Conservation (phyloP, 106 monocot genomes). For the Dioscorea dumetorum region DNA sequence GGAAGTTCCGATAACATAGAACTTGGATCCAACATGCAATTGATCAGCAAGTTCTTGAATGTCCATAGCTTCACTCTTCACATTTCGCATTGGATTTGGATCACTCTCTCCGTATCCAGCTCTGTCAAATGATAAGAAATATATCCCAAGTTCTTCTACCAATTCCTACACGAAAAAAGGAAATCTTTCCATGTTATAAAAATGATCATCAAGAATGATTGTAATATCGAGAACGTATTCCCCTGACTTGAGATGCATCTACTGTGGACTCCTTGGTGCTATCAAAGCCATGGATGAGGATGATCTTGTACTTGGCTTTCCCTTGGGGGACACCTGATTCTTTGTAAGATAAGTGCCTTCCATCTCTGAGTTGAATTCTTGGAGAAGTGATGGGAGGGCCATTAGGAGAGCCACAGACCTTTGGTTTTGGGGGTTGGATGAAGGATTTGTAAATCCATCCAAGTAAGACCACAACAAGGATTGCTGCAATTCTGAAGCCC, state of each 20-base stretch:
- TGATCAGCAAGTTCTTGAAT: constrained; percentile 44
- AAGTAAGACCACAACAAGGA: too few species aligned
- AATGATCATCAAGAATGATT: too few species aligned
- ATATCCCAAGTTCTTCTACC: constrained; percentile 31
- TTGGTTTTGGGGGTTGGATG: constrained; percentile 34
- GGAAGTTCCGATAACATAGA: constrained; percentile 37
- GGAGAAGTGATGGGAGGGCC: constrained; percentile 37
- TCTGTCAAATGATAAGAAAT: constrained; percentile 34
- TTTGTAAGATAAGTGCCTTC: constrained; percentile 43
- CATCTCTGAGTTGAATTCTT: constrained; percentile 39
- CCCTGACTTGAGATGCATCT: constrained; percentile 15
- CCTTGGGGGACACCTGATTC: constrained; percentile 32
- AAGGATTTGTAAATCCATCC: too few species aligned
- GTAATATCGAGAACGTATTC: not conserved
- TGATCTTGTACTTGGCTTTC: constrained; percentile 33
- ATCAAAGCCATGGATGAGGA: constrained; percentile 38
- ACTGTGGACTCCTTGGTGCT: constrained; percentile 13
- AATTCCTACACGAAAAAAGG: constrained; percentile 23
- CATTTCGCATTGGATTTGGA: constrained; percentile 30
- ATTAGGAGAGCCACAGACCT: constrained; percentile 25
- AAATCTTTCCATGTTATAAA: not conserved
- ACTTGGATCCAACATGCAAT: constrained; percentile 33
- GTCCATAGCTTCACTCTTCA: constrained; percentile 39
- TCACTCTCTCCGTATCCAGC: constrained; percentile 63
- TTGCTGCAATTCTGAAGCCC: too few species aligned